phyloP scores from a whole-genome alignment of 192 early-diverging fungal genomes.

The Podila epigama region DNA sequence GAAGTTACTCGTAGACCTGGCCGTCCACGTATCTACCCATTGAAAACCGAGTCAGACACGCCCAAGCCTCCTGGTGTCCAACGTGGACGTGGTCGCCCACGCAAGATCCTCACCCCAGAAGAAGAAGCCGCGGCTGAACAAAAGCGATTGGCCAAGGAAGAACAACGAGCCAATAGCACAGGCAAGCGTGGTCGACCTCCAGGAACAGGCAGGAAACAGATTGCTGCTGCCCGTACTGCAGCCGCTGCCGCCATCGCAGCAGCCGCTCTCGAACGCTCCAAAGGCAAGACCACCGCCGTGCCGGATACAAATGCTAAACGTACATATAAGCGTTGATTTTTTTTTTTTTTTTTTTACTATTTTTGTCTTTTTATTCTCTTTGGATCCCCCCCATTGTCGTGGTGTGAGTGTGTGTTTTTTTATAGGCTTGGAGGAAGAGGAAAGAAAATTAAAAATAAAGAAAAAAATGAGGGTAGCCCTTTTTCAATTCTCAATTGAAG shows the following conservation, averaged over 20 bases:
- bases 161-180: not conserved
- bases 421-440: too few species aligned
- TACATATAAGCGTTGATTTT: not conserved
- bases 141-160: not conserved
- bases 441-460: too few species aligned
- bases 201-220: slow-evolving; percentile 18
- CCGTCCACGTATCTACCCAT: not conserved
- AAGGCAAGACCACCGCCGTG: too few species aligned
- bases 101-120: not conserved
- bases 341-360: not conserved
- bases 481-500: too few species aligned
- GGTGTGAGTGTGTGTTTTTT: too few species aligned
- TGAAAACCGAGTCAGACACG: not conserved
- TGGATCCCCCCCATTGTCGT: not conserved
- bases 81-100: not conserved
- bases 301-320: not conserved
- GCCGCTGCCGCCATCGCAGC: not conserved
- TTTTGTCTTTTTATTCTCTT: not conserved
- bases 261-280: too few species aligned
- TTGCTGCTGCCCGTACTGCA: not conserved
- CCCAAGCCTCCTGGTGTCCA: not conserved
- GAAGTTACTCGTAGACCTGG: not conserved
- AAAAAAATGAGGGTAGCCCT: too few species aligned
- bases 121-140: not conserved
- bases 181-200: slow-evolving; percentile 27